Conservation (phyloP, 148 eudicot genomes). For the Oxyria digyna region DNA sequence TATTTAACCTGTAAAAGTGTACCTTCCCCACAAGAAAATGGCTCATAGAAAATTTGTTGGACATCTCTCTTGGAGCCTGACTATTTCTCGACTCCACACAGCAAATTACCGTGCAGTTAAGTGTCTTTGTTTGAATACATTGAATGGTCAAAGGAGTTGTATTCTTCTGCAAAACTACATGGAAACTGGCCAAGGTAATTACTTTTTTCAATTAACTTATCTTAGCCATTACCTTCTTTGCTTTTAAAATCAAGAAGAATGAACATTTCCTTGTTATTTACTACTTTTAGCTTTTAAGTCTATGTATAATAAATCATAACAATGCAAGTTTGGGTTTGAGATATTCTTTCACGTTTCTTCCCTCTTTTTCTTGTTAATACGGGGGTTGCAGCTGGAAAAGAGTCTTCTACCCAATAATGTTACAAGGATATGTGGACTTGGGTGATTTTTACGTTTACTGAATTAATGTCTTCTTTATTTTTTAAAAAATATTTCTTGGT, state of each 20-base stretch:
- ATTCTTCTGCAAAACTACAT: constrained; percentile 66
- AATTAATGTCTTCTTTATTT: neutral
- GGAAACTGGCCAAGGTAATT: constrained; percentile 73
- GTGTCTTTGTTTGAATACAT: constrained; percentile 62
- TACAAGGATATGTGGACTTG: neutral
- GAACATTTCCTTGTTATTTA: neutral
- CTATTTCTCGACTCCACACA: constrained; percentile 21
- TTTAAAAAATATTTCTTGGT: neutral
- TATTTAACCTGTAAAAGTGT: neutral
- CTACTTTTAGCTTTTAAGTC: neutral
- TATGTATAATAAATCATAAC: no score
- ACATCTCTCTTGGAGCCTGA: neutral
- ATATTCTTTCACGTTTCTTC: neutral
- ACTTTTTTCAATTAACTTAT: neutral
- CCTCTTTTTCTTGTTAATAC: neutral
- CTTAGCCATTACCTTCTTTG: neutral
- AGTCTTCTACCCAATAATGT: neutral
- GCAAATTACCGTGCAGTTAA: constrained; percentile 93
- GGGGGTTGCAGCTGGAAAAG: neutral
- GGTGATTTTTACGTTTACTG: neutral
- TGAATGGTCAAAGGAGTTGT: constrained; percentile 80
- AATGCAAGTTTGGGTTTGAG: neutral
- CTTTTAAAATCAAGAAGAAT: neutral
- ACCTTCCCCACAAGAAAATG: neutral
- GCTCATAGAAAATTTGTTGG: neutral